Conservation (phyloP, 2,329 filamentous ascomycete genomes). For the Fusarium sp. region DNA sequence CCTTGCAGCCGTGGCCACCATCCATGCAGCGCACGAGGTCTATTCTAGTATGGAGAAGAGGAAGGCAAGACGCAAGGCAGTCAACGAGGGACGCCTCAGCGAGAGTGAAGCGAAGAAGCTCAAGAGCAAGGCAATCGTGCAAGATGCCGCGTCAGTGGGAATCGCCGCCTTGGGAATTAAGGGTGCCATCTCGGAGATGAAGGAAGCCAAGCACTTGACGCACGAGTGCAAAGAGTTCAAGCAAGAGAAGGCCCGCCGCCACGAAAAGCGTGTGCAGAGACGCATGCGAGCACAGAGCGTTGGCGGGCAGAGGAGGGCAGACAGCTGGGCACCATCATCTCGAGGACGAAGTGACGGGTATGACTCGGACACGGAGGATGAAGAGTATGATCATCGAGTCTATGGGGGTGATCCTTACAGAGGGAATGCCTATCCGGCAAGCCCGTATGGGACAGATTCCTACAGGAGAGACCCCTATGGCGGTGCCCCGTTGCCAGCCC, state of each 20-base stretch:
- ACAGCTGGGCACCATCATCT: slow-evolving; percentile 58
- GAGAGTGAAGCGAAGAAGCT: slow-evolving; percentile 65
- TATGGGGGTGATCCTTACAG: slow-evolving; percentile 51
- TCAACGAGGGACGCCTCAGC: slow-evolving; percentile 65
- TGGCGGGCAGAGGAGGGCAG: slow-evolving; percentile 55
- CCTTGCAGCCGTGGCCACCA: slow-evolving; percentile 68
- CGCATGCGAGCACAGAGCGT: slow-evolving; percentile 43
- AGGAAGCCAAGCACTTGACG: slow-evolving; percentile 64
- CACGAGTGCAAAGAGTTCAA: slow-evolving; percentile 63
- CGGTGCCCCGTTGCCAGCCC: slow-evolving; percentile 54
- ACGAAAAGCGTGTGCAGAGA: slow-evolving; percentile 59
- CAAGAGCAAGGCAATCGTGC: slow-evolving; percentile 67
- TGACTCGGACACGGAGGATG: slow-evolving; percentile 54
- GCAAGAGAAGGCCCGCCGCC: slow-evolving; percentile 61
- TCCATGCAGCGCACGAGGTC: slow-evolving; percentile 69
- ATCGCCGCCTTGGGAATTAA: slow-evolving; percentile 70
- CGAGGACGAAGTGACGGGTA: slow-evolving; percentile 53
- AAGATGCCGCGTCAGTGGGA: slow-evolving; percentile 70
- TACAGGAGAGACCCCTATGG: slow-evolving; percentile 35
- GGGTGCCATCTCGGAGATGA: slow-evolving; percentile 66
- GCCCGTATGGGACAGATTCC: slow-evolving; percentile 29
- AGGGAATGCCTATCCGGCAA: slow-evolving; percentile 31
- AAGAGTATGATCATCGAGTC: slow-evolving; percentile 57
- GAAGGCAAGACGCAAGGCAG: slow-evolving; percentile 63
- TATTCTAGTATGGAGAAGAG: slow-evolving; percentile 70